phyloP scores from a whole-genome alignment of 495 filamentous ascomycete genomes.

The Penicillium antarcticum region DNA sequence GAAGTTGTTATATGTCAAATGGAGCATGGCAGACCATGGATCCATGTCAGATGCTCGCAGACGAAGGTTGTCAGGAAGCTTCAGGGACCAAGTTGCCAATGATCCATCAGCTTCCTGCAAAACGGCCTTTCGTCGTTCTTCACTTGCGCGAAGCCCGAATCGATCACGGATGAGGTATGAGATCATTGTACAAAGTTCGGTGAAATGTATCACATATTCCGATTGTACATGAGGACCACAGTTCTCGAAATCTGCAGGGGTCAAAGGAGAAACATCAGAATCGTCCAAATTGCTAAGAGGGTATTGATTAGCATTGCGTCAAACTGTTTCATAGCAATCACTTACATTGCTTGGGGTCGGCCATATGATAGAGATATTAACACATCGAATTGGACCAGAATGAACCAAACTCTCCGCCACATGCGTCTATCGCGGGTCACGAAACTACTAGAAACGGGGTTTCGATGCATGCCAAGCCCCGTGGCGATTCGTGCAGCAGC shows the following conservation, averaged over 20 bases:
- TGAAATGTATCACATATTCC: conserved; percentile 45
- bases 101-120: conserved; percentile 45
- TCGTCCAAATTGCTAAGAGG: conserved; percentile 42
- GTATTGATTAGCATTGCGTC: not conserved
- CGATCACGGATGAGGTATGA: conserved; percentile 43
- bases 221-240: conserved; percentile 40
- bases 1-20: conserved; percentile 50
- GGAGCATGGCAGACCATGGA: conserved; percentile 48
- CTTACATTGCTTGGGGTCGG: conserved; percentile 48
- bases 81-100: conserved; percentile 44
- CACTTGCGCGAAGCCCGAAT: conserved; percentile 36
- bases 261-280: conserved; percentile 44
- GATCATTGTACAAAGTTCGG: conserved; percentile 45
- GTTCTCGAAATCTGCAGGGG: conserved; percentile 44
- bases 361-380: conserved; percentile 49
- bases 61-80: conserved; percentile 41
- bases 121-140: conserved; percentile 41
- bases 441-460: conserved; percentile 42
- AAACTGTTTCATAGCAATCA: not conserved
- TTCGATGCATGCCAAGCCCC: conserved; percentile 49
- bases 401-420: conserved; percentile 48
- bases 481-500: conserved; percentile 47
- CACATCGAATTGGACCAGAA: conserved; percentile 47
- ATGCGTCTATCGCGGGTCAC: conserved; percentile 40
- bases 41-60: conserved; percentile 44